Evolutionary conservation across 2,329 filamentous ascomycete species (phyloP).

Genomic region (Teratosphaeria pseudoeucalypti): DNA sequence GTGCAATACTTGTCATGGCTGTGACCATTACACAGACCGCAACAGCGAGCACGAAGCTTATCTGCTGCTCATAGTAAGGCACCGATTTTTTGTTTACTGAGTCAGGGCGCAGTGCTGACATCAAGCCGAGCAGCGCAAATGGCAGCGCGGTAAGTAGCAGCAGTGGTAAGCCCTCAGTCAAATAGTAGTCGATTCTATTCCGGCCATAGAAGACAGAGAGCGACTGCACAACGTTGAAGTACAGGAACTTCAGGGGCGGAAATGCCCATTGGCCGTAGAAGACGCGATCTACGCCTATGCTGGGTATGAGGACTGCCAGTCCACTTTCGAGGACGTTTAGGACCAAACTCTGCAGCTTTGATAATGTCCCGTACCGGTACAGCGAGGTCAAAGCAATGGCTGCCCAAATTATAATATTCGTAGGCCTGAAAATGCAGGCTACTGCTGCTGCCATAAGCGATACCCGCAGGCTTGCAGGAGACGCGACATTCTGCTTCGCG

Average conservation of each 20-base stretch:
- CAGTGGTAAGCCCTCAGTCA: slow-evolving; percentile 79
- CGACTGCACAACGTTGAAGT: slow-evolving; percentile 82
- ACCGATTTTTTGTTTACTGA: neutral
- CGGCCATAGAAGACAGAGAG: slow-evolving; percentile 86
- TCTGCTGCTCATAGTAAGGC: slow-evolving; percentile 8
- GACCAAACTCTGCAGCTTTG: slow-evolving; percentile 8
- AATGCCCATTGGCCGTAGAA: slow-evolving; percentile 86
- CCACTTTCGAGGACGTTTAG: slow-evolving; percentile 23
- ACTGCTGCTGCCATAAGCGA: slow-evolving; percentile 67
- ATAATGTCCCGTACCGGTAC: slow-evolving; percentile 28
- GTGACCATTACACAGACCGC: slow-evolving; percentile 48
- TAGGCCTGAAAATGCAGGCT: slow-evolving; percentile 79
- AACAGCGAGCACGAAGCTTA: slow-evolving; percentile 43
- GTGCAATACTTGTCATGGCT: slow-evolving; percentile 66
- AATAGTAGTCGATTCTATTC: slow-evolving; percentile 87
- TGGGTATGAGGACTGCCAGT: slow-evolving; percentile 51
- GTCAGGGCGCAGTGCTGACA: neutral
- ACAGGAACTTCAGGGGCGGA: slow-evolving; percentile 74
- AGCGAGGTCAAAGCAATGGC: slow-evolving; percentile 50
- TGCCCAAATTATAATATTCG: slow-evolving; percentile 79
- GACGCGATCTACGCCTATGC: slow-evolving; percentile 57
- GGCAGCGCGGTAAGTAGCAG: slow-evolving; percentile 75
- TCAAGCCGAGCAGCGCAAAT: slow-evolving; percentile 56
- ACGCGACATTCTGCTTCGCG: neutral
- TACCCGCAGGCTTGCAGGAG: slow-evolving; percentile 30